Conservation (phyloP, 768 basidiomycete genomes). For the Rhizopogon vinicolor region DNA sequence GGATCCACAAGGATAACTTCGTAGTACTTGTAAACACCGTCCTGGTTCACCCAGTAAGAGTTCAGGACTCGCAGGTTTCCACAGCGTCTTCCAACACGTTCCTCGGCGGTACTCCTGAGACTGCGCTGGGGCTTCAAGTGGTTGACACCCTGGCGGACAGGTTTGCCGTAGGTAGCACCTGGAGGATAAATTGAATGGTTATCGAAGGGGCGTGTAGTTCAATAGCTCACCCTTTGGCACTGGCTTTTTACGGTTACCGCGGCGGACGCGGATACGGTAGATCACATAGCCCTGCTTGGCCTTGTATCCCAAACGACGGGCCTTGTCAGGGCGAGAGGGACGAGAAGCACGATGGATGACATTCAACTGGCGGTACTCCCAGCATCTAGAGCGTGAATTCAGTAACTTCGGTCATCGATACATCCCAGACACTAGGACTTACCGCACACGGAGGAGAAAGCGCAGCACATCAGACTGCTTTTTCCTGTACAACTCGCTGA, state of each 20-base stretch:
- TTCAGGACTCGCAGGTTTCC: conserved; percentile 95
- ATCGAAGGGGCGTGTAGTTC: not conserved
- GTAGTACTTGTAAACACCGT: conserved; percentile 98
- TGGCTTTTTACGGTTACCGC: conserved; percentile 99
- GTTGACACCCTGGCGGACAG: conserved; percentile 99
- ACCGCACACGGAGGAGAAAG: conserved; percentile 96
- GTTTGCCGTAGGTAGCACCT: conserved; percentile 99
- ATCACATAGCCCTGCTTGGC: conserved; percentile 99
- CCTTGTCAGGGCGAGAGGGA: conserved; percentile 98
- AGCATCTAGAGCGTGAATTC: conserved; percentile 56
- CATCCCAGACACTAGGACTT: conserved; percentile 20
- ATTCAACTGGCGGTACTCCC: conserved; percentile 98
- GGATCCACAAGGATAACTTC: conserved; percentile 99
- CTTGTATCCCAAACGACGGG: conserved; percentile 97
- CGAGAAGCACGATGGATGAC: conserved; percentile 98
- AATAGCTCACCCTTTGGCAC: conserved; percentile 81
- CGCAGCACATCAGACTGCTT: conserved; percentile 97
- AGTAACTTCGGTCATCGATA: not conserved
- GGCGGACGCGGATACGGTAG: conserved; percentile 95
- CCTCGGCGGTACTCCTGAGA: conserved; percentile 91
- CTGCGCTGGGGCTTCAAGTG: conserved; percentile 98
- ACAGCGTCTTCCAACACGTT: conserved; percentile 94
- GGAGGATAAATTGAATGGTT: conserved; percentile 1
- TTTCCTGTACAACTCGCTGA: conserved; percentile 97
- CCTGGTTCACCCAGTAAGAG: conserved; percentile 99